These are phyloP conservation scores for Hordeum vulgare DNA, from an alignment of 176 grass and related monocot genomes.

Conservation along the genomic window MorexV3_pseudomolecules_assembly NC_058522.1:465657801-465658300, in stretches of 20 bases:
- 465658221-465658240: neutral
- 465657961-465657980: neutral
- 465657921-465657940: neutral
- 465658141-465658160: neutral
- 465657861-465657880: neutral
- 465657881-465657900: neutral
- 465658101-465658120: neutral
- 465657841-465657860: neutral
- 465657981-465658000: neutral
- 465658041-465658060: neutral
- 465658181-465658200: neutral
- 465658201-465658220: neutral
- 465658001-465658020: neutral
- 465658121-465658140: neutral
- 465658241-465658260: neutral
- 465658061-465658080: neutral
- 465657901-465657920: neutral
- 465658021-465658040: neutral
- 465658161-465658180: slow-evolving; percentile 1
- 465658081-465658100: neutral
- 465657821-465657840: neutral
- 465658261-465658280: neutral
- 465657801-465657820: no score
- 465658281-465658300: neutral
- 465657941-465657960: neutral